Base-by-base conservation (phyloP, 805 yeast genomes). In the Starmera caribaea region DNA sequence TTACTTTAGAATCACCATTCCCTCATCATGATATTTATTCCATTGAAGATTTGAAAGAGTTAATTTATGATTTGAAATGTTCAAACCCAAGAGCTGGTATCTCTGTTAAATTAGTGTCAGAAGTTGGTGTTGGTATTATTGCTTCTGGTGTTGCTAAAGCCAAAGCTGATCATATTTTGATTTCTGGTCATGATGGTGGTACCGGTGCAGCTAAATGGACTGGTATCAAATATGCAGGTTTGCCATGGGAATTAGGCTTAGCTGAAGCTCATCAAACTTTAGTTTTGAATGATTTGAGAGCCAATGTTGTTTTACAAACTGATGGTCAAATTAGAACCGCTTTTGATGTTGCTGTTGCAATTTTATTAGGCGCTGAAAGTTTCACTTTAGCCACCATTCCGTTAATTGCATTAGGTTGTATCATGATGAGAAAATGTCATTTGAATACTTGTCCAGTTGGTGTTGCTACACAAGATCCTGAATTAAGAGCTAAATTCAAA, bases 111-210 rank as follows among this genome's bases (percentile, higher is more conserved):
- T 77, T 90, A 53, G 98, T 92, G 14, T 85, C 96, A 24, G 98
- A 90, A 65, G 97, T 92, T 44, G 98, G 98, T 68, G 97, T 90
- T 40, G 98, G 98, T 70, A 88, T 92, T 57, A 90, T 92, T 59
- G 97, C 97, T 24, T 87, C 97, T 34, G 98, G 98, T 74, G 98
- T 90, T 26, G 97, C 97, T 44, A 90, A 90, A 68, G 98, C 98
- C 15, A 94, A 92, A 59, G 96, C 97, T 12, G 97, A 92, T 59
- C 96, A 90, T 59, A 83, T 90, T 55, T 73, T 90, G 58, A 85
- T 90, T 48, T 85, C 96, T 44, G 97, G 97, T 55, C 97, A 94
- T 58, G 97, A 90, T 64, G 98, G 98, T 76, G 98, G 98, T 70
- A 90, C 98, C 42, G 98, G 98, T 79, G 98, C 98, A 43, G 90